Conservation (phyloP, 2,329 filamentous ascomycete species). For the Colletotrichum sp. region DNA sequence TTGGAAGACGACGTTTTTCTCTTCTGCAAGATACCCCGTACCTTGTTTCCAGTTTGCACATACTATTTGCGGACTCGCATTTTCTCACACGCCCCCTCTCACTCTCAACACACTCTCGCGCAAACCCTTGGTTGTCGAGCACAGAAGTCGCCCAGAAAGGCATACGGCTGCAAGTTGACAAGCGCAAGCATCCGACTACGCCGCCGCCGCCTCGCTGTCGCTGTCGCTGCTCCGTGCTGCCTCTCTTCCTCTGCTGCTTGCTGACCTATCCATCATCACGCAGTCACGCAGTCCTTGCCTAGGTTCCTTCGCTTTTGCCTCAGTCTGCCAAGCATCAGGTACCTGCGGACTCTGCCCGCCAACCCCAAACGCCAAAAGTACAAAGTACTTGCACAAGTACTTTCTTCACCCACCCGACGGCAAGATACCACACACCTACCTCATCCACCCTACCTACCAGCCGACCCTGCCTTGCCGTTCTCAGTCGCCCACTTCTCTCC, state of each 20-base stretch:
- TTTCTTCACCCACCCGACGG: neutral
- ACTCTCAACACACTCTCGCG: neutral
- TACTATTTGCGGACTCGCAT: neutral
- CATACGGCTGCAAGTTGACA: conserved; percentile 10
- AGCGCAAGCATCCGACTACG: conserved; percentile 13
- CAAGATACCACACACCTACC: neutral
- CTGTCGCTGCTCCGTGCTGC: neutral
- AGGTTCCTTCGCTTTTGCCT: neutral
- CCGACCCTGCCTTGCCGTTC: conserved; percentile 11
- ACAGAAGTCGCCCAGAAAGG: neutral
- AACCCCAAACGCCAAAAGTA: neutral
- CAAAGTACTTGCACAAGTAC: neutral
- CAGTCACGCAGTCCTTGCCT: neutral
- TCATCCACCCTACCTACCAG: neutral
- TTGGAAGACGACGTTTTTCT: neutral
- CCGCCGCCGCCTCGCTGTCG: too few species aligned
- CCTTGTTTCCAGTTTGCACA: neutral
- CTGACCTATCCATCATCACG: too few species aligned
- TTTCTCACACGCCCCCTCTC: neutral
- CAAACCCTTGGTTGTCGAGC: conserved; percentile 1
- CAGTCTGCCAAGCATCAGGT: neutral
- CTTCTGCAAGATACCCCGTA: neutral
- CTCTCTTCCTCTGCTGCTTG: neutral
- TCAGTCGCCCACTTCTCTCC: conserved; percentile 19
- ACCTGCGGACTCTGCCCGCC: neutral